Evolutionary conservation across 192 early-diverging fungal genomes (phyloP).

Genomic region (Geranomyces michiganensis): DNA sequence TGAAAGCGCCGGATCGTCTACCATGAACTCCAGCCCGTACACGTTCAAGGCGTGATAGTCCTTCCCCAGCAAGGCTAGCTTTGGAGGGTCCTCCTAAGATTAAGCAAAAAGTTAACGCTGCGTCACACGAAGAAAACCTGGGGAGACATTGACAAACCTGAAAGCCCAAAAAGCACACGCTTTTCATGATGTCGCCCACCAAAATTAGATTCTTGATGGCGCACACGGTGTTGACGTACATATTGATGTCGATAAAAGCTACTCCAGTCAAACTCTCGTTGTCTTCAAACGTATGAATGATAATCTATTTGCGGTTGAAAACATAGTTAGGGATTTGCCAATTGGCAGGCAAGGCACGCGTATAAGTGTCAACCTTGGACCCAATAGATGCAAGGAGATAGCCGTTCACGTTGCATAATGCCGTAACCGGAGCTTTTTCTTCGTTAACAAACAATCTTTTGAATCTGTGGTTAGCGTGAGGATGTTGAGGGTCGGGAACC

Average conservation of each 20-base stretch:
- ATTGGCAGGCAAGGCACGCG: neutral
- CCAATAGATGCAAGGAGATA: conserved; percentile 86
- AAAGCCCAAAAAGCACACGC: conserved; percentile 88
- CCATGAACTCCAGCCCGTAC: conserved; percentile 72
- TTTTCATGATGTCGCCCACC: conserved; percentile 84
- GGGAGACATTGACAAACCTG: conserved; percentile 60
- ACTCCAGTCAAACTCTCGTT: conserved; percentile 75
- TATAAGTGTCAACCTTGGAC: conserved; percentile 83
- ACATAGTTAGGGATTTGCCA: neutral
- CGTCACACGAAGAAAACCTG: too few species aligned
- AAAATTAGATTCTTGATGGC: conserved; percentile 88
- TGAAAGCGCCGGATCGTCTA: conserved; percentile 71
- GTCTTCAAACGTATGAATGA: conserved; percentile 85
- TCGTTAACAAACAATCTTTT: conserved; percentile 83
- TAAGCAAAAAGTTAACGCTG: too few species aligned
- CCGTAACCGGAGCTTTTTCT: conserved; percentile 84
- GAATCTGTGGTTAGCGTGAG: conserved; percentile 91
- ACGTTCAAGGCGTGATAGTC: conserved; percentile 83
- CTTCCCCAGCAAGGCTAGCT: conserved; percentile 83
- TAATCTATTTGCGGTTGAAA: conserved; percentile 54
- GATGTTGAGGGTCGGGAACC: conserved; percentile 91
- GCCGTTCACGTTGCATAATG: conserved; percentile 82
- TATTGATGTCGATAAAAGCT: conserved; percentile 92
- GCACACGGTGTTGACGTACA: conserved; percentile 79
- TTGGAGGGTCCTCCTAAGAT: conserved; percentile 91